These are phyloP conservation scores for Cladophialophora bantiana DNA, from an alignment of 2,329 filamentous ascomycete species.

Conservation along the genomic window DNA sequence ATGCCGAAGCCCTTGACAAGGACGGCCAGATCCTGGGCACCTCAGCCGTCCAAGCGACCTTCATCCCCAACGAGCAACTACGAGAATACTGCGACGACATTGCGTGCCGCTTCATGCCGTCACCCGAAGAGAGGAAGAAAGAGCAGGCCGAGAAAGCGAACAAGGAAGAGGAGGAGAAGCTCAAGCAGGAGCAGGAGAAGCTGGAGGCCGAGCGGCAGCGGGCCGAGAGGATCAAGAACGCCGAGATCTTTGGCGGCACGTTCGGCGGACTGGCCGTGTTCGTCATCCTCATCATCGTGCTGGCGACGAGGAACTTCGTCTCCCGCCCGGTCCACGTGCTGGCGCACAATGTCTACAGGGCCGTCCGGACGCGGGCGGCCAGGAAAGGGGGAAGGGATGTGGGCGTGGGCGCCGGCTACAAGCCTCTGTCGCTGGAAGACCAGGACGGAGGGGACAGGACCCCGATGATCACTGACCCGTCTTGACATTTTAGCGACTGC, in stretches of 20 bases:
- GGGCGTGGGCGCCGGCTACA: conserved; percentile 24
- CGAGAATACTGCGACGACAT: conserved; percentile 40
- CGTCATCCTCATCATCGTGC: conserved; percentile 26
- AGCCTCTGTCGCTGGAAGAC: conserved; percentile 25
- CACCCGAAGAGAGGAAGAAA: conserved; percentile 25
- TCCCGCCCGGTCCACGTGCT: conserved; percentile 27
- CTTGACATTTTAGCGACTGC: conserved; percentile 11
- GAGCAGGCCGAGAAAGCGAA: conserved; percentile 30
- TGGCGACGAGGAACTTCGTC: conserved; percentile 34
- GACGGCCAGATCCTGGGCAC: conserved; percentile 45
- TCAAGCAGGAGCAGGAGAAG: conserved; percentile 3
- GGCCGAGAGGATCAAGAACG: conserved; percentile 18
- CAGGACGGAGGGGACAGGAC: conserved; percentile 18
- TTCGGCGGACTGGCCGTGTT: conserved; percentile 27
- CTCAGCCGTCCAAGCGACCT: conserved; percentile 47
- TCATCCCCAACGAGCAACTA: conserved; percentile 47
- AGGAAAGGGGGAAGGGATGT: conserved; percentile 4
- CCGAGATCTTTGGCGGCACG: conserved; percentile 26
- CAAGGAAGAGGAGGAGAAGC: conserved; percentile 20
- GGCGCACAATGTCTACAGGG: conserved; percentile 17
- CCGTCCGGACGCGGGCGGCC: conserved; percentile 4
- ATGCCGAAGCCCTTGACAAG: conserved; percentile 48
- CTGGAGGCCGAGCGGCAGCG: conserved; percentile 7
- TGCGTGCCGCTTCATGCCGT: conserved; percentile 38
- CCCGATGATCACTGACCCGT: conserved; percentile 24